Conservation (phyloP, 1,139 yeast species). For the Lodderomyces beijingensis region DNA sequence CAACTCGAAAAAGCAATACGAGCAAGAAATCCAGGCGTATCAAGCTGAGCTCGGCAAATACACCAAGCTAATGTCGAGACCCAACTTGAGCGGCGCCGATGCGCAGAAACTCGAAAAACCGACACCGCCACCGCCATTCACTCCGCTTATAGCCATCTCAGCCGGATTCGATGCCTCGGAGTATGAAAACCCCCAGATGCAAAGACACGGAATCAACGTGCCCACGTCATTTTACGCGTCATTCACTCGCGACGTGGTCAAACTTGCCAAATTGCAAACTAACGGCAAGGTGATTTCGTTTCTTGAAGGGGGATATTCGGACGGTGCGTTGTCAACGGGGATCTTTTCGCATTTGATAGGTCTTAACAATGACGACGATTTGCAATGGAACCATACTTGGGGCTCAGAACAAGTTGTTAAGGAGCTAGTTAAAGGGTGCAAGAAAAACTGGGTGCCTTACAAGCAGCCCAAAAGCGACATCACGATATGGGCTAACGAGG, state of each 20-base stretch:
- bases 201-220: slow-evolving; percentile 77
- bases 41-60: slow-evolving; percentile 23
- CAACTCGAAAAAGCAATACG: slow-evolving; percentile 44
- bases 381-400: slow-evolving; percentile 62
- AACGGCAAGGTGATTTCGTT: slow-evolving; percentile 65
- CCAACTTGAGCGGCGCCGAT: slow-evolving; percentile 21
- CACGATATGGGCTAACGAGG: slow-evolving; percentile 65
- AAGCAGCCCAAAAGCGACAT: slow-evolving; percentile 45
- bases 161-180: slow-evolving; percentile 93
- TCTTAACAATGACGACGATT: slow-evolving; percentile 38
- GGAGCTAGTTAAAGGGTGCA: slow-evolving; percentile 68
- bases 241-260: slow-evolving; percentile 70
- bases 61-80: slow-evolving; percentile 26
- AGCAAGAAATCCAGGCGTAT: slow-evolving; percentile 32
- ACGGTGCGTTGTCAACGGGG: slow-evolving; percentile 78
- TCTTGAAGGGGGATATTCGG: slow-evolving; percentile 85
- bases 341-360: slow-evolving; percentile 77
- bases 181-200: slow-evolving; percentile 79
- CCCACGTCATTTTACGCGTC: slow-evolving; percentile 77
- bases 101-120: slow-evolving; percentile 17
- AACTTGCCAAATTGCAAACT: slow-evolving; percentile 57
- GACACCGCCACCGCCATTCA: slow-evolving; percentile 49
- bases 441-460: slow-evolving; percentile 59
- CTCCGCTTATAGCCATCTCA: slow-evolving; percentile 67
- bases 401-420: slow-evolving; percentile 60